These are phyloP conservation scores for Diaporthe aspalathi DNA, from an alignment of 2,329 filamentous ascomycete genomes.

Conservation along the genomic window DNA sequence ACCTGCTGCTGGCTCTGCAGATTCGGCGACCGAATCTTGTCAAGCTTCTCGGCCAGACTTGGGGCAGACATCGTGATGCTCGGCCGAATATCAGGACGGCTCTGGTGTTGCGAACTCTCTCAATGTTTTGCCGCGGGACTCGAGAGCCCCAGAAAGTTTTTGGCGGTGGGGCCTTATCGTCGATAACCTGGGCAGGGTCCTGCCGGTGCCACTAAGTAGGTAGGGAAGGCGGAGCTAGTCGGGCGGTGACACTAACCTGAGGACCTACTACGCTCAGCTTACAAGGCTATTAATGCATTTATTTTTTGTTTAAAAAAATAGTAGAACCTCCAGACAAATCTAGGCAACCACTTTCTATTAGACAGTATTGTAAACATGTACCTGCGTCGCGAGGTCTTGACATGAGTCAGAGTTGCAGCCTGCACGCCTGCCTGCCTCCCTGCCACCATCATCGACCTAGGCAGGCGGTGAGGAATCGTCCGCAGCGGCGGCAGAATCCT, in stretches of 20 bases:
- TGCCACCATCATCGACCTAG: neutral
- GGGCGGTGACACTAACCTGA: neutral
- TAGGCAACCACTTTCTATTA: too few relatives aligned
- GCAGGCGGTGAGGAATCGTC: conserved; percentile 7
- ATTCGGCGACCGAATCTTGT: conserved; percentile 97
- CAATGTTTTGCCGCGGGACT: conserved; percentile 10
- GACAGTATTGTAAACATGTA: too few relatives aligned
- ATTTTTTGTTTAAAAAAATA: too few relatives aligned
- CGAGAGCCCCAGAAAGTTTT: conserved; percentile 36
- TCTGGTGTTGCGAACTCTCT: neutral
- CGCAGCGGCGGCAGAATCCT: conserved; percentile 8
- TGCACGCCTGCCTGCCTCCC: neutral
- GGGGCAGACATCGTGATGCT: conserved; percentile 58
- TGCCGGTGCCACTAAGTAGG: neutral
- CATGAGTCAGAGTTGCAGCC: neutral
- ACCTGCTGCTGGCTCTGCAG: conserved; percentile 96
- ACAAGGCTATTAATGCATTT: neutral
- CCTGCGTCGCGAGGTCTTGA: neutral
- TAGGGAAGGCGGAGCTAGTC: conserved; percentile 7
- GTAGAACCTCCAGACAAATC: too few relatives aligned
- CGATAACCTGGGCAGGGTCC: conserved; percentile 32
- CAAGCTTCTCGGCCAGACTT: conserved; percentile 86
- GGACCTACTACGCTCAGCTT: too few relatives aligned
- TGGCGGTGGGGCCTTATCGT: conserved; percentile 37
- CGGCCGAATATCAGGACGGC: conserved; percentile 1